A percentile compares a stretch with the other conserved stretches of the same genome.
Evolutionary conservation across 2,329 filamentous ascomycete genomes (phyloP).

Genomic region (Neofusicoccum ribis): DNA sequence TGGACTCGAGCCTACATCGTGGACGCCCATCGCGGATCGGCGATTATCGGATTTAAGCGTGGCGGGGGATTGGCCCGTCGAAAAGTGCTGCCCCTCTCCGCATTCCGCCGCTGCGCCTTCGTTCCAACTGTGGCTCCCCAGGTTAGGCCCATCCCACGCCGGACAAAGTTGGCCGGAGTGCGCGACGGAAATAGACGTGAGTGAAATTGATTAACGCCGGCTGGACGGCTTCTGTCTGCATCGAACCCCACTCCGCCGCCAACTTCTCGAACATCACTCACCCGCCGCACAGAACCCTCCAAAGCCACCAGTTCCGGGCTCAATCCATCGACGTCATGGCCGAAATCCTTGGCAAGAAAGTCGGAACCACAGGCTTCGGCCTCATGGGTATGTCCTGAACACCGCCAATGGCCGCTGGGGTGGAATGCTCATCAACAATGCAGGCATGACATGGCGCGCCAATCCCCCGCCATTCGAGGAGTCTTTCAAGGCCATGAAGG

Average conservation of each 20-base stretch:
- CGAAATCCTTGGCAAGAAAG: slow-evolving; percentile 37
- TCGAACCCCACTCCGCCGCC: too few relatives aligned
- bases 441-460: slow-evolving; percentile 49
- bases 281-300: background rate
- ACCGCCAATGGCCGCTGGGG: background rate
- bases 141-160: background rate
- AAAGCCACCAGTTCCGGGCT: background rate
- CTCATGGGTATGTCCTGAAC: slow-evolving; percentile 44
- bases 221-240: too few relatives aligned
- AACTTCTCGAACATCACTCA: background rate
- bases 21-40: background rate
- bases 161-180: background rate
- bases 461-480: slow-evolving; percentile 40
- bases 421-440: background rate
- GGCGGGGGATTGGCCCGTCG: background rate
- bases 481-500: slow-evolving; percentile 48
- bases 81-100: background rate
- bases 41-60: background rate
- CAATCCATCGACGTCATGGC: slow-evolving; percentile 30
- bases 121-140: too few relatives aligned
- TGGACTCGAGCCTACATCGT: too few relatives aligned
- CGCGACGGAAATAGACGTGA: background rate
- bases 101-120: background rate
- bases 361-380: slow-evolving; percentile 48
- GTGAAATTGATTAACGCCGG: background rate